Evolutionary conservation across 1,284 basidiomycete species (phyloP).

Genomic region (Melampsora larici-populina): DNA sequence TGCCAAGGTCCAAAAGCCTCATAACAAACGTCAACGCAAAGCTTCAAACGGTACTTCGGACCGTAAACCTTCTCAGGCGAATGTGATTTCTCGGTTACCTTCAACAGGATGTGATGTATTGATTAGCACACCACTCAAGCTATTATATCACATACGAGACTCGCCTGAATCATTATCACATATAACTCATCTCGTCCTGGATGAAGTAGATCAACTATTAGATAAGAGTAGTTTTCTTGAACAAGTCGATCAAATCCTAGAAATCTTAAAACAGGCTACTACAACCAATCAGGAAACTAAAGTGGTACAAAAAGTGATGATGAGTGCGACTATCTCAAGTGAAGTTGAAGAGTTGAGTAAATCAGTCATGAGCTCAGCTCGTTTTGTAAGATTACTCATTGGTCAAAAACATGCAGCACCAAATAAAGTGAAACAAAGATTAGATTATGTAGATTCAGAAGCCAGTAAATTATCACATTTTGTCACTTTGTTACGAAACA

Average conservation of each 20-base stretch:
- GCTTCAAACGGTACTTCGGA: background rate
- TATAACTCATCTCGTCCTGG: constrained; percentile 76
- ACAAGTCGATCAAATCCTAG: constrained; percentile 83
- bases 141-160: constrained; percentile 70
- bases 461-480: constrained; percentile 81
- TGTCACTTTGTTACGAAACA: constrained; percentile 57
- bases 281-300: background rate
- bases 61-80: background rate
- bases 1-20: background rate
- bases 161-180: constrained; percentile 67
- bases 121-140: constrained; percentile 72
- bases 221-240: constrained; percentile 75
- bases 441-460: constrained; percentile 89
- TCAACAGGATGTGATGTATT: constrained; percentile 62
- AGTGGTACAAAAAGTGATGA: constrained; percentile 75
- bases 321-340: constrained; percentile 90
- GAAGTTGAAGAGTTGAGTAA: constrained; percentile 81
- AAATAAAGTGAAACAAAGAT: constrained; percentile 62
- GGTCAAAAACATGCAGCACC: constrained; percentile 64
- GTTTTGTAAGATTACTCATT: constrained; percentile 76
- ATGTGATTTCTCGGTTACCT: background rate
- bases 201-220: constrained; percentile 81
- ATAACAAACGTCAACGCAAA: constrained; percentile 4
- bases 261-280: constrained; percentile 67
- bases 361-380: constrained; percentile 67